phyloP scores from a whole-genome alignment of 2,329 filamentous ascomycete species.

The Penicillium digitatum region DNA sequence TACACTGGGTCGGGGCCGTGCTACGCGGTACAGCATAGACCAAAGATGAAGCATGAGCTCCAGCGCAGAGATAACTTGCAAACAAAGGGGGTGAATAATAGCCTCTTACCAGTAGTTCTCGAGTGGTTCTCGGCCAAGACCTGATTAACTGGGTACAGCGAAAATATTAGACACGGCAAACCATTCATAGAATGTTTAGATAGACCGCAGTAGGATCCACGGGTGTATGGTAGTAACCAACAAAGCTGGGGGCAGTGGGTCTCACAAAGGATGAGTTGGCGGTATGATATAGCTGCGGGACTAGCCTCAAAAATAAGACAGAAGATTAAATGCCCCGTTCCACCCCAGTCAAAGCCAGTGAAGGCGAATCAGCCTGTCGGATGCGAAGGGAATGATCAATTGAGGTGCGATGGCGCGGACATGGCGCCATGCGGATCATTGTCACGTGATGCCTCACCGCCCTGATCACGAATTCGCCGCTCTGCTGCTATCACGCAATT shows the following conservation, averaged over 20 bases:
- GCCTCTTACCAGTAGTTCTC: neutral
- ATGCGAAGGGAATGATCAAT: neutral
- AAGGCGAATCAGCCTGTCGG: slow-evolving; percentile 14
- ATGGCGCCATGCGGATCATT: slow-evolving; percentile 21
- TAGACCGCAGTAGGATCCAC: neutral
- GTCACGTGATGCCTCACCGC: slow-evolving; percentile 18
- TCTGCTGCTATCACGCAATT: slow-evolving; percentile 1
- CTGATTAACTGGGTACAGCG: neutral
- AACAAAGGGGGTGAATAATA: neutral
- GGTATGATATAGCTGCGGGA: neutral
- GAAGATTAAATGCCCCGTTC: neutral
- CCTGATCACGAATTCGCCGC: slow-evolving; percentile 5
- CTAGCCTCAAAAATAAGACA: neutral
- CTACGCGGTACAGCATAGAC: neutral
- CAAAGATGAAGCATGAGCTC: neutral
- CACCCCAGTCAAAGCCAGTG: neutral
- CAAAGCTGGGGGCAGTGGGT: neutral
- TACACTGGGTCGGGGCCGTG: neutral
- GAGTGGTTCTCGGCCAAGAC: neutral
- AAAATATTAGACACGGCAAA: neutral
- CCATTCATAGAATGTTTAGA: neutral
- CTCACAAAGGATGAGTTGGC: neutral
- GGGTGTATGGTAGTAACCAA: neutral
- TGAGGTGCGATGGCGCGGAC: slow-evolving; percentile 12
- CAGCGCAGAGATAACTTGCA: neutral